phyloP scores from a whole-genome alignment of 768 basidiomycete genomes.

The Podaxis pistillaris region DNA sequence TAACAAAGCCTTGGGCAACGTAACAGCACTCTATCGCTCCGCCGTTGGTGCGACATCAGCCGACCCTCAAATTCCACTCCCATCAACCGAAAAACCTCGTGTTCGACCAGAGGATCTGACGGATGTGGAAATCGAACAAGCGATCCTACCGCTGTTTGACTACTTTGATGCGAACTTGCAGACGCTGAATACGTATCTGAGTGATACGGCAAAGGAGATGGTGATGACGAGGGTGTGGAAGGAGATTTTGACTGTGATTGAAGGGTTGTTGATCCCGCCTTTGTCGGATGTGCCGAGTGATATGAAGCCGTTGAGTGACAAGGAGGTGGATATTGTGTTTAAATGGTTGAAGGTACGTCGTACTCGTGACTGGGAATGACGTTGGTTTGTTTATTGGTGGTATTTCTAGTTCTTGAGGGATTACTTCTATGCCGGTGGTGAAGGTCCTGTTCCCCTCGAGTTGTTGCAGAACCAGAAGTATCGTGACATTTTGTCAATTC shows the following conservation, averaged over 20 bases:
- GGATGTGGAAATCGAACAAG: constrained; percentile 92
- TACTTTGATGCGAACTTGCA: constrained; percentile 94
- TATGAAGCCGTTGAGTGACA: constrained; percentile 90
- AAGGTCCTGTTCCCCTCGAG: constrained; percentile 86
- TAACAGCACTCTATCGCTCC: constrained; percentile 80
- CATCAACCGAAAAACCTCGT: constrained; percentile 73
- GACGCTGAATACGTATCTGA: constrained; percentile 85
- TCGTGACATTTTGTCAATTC: constrained; percentile 84
- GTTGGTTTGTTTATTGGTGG: not conserved
- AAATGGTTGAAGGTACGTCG: constrained; percentile 86
- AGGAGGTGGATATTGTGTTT: constrained; percentile 98
- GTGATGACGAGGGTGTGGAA: constrained; percentile 97
- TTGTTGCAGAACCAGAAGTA: constrained; percentile 92
- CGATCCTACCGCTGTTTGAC: constrained; percentile 89
- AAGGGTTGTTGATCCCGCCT: constrained; percentile 87
- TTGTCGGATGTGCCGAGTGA: constrained; percentile 82
- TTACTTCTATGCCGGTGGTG: constrained; percentile 94
- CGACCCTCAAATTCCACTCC: constrained; percentile 79
- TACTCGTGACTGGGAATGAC: not conserved
- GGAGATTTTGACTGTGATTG: constrained; percentile 84
- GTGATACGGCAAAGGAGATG: constrained; percentile 81
- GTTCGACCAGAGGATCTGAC: constrained; percentile 77
- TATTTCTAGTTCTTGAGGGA: constrained; percentile 80
- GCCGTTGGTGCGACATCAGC: constrained; percentile 62
- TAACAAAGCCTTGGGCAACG: constrained; percentile 83